These are phyloP conservation scores for Talaromyces adpressus DNA, from an alignment of 495 filamentous ascomycete species.

Conservation along the genomic window DNA sequence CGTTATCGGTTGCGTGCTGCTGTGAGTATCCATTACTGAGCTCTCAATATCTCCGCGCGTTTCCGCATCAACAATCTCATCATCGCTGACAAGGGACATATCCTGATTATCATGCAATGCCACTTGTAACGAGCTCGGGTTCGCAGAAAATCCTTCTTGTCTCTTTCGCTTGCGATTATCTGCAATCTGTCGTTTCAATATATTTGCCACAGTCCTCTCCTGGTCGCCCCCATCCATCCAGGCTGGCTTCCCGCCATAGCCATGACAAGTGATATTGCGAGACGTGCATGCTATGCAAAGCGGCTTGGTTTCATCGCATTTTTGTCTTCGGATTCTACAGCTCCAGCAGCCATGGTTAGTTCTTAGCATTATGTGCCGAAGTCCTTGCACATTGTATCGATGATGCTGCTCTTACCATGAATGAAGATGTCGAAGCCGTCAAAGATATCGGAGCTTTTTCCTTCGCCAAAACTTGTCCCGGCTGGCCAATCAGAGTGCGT, in stretches of 20 bases:
- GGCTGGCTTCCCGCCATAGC: constrained; percentile 1
- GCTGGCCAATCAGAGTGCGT: no score
- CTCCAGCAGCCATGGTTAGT: constrained; percentile 59
- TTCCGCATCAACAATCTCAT: background rate
- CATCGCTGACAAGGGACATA: no score
- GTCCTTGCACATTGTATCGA: no score
- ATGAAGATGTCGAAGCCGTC: no score
- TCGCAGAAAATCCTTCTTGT: background rate
- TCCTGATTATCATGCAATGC: no score
- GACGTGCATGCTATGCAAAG: constrained; percentile 34
- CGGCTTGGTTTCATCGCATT: constrained; percentile 80
- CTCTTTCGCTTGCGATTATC: background rate
- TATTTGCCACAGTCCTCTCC: background rate
- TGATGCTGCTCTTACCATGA: no score
- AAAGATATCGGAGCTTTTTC: no score
- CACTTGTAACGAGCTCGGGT: background rate
- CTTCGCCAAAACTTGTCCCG: no score
- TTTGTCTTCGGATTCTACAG: constrained; percentile 82
- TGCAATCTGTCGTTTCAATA: background rate
- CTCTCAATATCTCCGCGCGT: no score
- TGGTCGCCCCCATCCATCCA: background rate
- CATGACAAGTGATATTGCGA: constrained; percentile 3
- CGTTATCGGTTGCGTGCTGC: background rate
- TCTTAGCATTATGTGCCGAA: background rate
- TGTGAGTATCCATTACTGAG: background rate